Base-by-base conservation (phyloP, 2,329 filamentous ascomycete species). In the Fusarium pseudograminearum region DNA sequence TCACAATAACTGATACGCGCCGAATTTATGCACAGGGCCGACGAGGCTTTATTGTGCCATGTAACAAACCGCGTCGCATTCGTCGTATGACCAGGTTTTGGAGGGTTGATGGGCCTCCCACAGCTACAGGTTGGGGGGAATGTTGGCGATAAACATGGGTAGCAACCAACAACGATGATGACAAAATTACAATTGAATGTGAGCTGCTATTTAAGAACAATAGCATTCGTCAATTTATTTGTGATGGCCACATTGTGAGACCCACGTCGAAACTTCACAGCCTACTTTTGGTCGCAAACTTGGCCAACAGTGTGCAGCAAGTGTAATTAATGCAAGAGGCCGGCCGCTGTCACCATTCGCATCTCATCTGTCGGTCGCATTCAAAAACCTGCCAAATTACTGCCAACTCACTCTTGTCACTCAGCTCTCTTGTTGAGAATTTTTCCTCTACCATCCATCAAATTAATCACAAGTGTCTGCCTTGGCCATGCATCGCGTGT, bases 101-200 rank as follows among this genome's bases (percentile, higher is more conserved):
- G 38, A 41, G 41, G 46, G 9, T 31, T 57, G 69, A 62, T 41
- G 45, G 73, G 73, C 73, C 73, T 74, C 73, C 73, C 11, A 40
- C 62, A 51, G 7, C 4, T 36, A 20, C 15, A 8, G 16, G 28
- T 30, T 28, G n/a, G 24, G 48, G 47, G 47, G 5, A 24, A 28
- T 16, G 24, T 51, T 51, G 33, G 48, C 33, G 4, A 16, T 22
- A n/a, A 18, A 40, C 4, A 6, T 6, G 6, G 22, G 11, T 18
- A 12, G 34, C 15, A 15, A 26, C n/a, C n/a, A 4, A 24, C 10
- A 2, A 22, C 5, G 18, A 41, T 10, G 5, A 24, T 36, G 11
- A 4, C 34, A 34, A 7, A 26, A 20, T 9, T n/a, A 34, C 11
- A 4, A 7, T 28, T 28, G 7, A 15, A 15, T 28, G 12, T 6